Percentiles rank a stretch among this genome's conserved stretches.
Evolutionary conservation across 2,329 filamentous ascomycete species (phyloP).

Genomic region (Grosmannia huntii): DNA sequence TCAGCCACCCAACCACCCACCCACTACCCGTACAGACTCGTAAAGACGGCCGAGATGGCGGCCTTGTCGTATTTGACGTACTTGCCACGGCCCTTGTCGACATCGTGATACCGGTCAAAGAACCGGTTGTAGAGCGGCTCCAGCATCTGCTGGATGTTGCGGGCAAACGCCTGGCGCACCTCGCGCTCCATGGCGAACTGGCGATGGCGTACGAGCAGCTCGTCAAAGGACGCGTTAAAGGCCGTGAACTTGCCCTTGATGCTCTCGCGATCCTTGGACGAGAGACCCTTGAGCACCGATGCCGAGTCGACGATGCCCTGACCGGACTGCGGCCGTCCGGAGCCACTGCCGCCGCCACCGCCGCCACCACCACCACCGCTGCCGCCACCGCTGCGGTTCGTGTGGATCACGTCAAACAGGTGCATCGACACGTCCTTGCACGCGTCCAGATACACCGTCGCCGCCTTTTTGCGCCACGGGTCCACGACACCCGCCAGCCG

Average conservation of each 20-base stretch:
- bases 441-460: conserved; percentile 66
- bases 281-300: conserved; percentile 70
- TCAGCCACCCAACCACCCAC: no score
- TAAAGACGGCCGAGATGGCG: conserved; percentile 56
- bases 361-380: conserved; percentile 25
- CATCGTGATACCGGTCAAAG: conserved; percentile 93
- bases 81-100: conserved; percentile 96
- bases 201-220: conserved; percentile 73
- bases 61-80: conserved; percentile 96
- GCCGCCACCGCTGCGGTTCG: conserved; percentile 47
- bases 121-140: conserved; percentile 92
- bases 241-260: conserved; percentile 93
- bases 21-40: conserved; percentile 29
- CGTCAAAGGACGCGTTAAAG: conserved; percentile 86
- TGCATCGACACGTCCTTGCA: conserved; percentile 81
- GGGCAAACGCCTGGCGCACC: conserved; percentile 65
- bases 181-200: conserved; percentile 80
- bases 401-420: conserved; percentile 86
- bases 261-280: conserved; percentile 83
- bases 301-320: conserved; percentile 60
- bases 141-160: conserved; percentile 80
- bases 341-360: conserved; percentile 20
- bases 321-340: conserved; percentile 53
- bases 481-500: conserved; percentile 54
- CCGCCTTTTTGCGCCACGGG: conserved; percentile 77